phyloP scores from a whole-genome alignment of 768 basidiomycete genomes.

The Podaxis pistillaris region DNA sequence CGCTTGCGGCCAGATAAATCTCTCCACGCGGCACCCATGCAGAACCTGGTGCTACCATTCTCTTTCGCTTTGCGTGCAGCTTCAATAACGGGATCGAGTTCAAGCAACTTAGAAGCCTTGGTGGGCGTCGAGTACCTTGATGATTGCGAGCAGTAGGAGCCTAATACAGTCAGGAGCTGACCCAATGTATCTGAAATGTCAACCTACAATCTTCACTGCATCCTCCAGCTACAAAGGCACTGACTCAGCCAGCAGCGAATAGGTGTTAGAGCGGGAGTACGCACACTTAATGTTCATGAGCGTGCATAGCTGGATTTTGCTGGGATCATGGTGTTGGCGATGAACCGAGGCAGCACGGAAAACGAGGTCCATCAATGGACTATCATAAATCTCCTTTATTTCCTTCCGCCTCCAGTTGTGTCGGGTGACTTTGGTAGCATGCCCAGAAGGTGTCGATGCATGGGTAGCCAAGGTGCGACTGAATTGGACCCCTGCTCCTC shows the following conservation, averaged over 20 bases:
- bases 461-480: constrained; percentile 64
- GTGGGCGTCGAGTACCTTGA: constrained; percentile 90
- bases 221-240: constrained; percentile 68
- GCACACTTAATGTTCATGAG: constrained; percentile 98
- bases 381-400: constrained; percentile 83
- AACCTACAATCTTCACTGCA: constrained; percentile 91
- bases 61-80: constrained; percentile 93
- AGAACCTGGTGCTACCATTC: constrained; percentile 96
- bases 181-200: not conserved
- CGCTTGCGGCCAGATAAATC: constrained; percentile 90
- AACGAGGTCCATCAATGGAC: constrained; percentile 84
- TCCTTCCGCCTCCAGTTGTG: constrained; percentile 77
- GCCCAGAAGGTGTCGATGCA: constrained; percentile 32
- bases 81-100: constrained; percentile 88
- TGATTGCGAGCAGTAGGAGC: constrained; percentile 97
- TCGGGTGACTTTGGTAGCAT: constrained; percentile 34
- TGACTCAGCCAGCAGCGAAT: constrained; percentile 14
- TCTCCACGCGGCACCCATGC: constrained; percentile 99
- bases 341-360: constrained; percentile 86
- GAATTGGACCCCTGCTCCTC: constrained; percentile 26
- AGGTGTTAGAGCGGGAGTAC: constrained; percentile 33
- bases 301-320: constrained; percentile 93
- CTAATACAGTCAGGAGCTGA: constrained; percentile 35
- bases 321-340: constrained; percentile 81
- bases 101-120: constrained; percentile 82